These are phyloP conservation scores for Mycena floridula DNA, from an alignment of 768 basidiomycete genomes.

Conservation along the genomic window DNA sequence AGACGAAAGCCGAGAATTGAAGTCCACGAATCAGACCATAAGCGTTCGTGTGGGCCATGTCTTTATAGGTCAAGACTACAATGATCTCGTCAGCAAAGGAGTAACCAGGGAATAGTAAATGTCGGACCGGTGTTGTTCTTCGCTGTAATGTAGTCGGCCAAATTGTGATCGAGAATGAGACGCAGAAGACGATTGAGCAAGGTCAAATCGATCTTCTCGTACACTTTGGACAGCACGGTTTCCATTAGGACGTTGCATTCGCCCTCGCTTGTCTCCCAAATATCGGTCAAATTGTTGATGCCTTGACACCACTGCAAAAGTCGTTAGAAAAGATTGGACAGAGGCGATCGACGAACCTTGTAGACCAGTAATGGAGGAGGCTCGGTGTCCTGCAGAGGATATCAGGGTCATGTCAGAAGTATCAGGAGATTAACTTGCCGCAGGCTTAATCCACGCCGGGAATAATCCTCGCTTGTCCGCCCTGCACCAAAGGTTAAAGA, in stretches of 20 bases:
- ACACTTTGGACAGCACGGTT: constrained; percentile 94
- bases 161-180: constrained; percentile 95
- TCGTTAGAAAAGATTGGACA: constrained; percentile 1
- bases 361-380: constrained; percentile 96
- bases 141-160: constrained; percentile 98
- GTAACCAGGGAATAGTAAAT: constrained; percentile 66
- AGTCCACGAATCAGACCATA: constrained; percentile 96
- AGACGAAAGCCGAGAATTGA: constrained; percentile 98
- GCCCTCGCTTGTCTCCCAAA: constrained; percentile 98
- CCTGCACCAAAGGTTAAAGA: constrained; percentile 20
- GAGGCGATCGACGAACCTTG: constrained; percentile 41
- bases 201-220: constrained; percentile 98
- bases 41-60: constrained; percentile 98
- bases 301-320: constrained; percentile 84
- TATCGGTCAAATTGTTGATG: constrained; percentile 95
- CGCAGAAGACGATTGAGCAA: constrained; percentile 92
- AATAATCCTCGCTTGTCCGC: constrained; percentile 97
- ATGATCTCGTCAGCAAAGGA: not conserved
- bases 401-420: constrained; percentile 2
- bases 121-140: constrained; percentile 96
- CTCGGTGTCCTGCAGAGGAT: constrained; percentile 64
- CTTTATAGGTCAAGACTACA: constrained; percentile 15
- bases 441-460: constrained; percentile 99
- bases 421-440: constrained; percentile 30
- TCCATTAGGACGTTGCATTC: constrained; percentile 99